Base-by-base conservation (phyloP, 306 rosid genomes). In the Glycyrrhiza uralensis region DNA sequence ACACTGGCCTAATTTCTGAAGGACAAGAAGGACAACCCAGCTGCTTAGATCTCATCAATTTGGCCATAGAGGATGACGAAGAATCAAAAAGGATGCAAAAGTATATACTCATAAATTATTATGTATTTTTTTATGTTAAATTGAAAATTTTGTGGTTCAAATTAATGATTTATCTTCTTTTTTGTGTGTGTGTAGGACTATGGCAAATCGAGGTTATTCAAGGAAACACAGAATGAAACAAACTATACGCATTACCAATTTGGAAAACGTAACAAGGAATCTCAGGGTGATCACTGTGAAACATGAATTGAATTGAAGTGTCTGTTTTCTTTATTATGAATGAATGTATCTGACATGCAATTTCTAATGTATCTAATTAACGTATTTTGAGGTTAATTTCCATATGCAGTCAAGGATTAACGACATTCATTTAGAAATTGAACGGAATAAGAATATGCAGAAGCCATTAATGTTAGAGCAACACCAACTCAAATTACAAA, bases 381-480 rank as follows among this genome's bases (percentile, higher is more conserved):
- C 39, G 19, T 54, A 38, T 73, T 63, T 10, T 5, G 15, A 19
- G n/a, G 14, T 65, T n/a, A n/a, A n/a, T n/a, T 47, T 33, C 3
- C 18, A 0, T 10, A 39, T 72, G 66, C 52, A 88, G 87, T 35
- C 35, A 22, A 66, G 78, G 39, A 76, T 72, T 29, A 60, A 75
- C 9, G 1, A 59, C 35, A 35, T 80, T 33, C 14, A 35, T 51
- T 77, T 80, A 9, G 72, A 75, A 84, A 52, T 84, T 5, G 45
- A 65, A 29, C 6, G 26, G 26, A 68, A 38, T 11, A 65, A 14
- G 35, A 62, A 39, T 41, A 68, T 33, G 23, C 56, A 78, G 0
- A 46, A 18, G 0, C 13, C 35, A 12, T 75, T 82, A 46, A 41
- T 72, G 32, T 42, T 72, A 68, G 90, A 88, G 85, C 73, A 80